phyloP scores from a whole-genome alignment of 768 basidiomycete species.

The Xerocomellus chrysenteron region DNA sequence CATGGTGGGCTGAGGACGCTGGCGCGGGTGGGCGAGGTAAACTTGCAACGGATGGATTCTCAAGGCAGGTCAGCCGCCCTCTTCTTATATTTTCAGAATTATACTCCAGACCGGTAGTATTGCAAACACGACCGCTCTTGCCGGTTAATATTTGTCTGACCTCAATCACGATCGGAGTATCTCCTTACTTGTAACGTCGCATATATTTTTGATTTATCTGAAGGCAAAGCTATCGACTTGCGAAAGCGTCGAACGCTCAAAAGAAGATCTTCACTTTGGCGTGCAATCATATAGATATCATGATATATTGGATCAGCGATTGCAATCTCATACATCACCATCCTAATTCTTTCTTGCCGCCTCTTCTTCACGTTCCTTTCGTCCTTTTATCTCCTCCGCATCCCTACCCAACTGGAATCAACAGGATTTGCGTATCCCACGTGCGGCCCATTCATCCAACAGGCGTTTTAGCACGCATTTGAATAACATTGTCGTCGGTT shows the following conservation, averaged over 20 bases:
- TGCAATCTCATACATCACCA: too few relatives aligned
- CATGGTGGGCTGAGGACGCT: constrained; percentile 4
- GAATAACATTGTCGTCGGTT: too few relatives aligned
- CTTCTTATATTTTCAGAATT: constrained; percentile 13
- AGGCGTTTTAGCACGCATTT: too few relatives aligned
- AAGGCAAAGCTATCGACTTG: neutral
- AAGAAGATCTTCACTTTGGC: neutral
- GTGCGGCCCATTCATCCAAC: too few relatives aligned
- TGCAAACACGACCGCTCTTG: constrained; percentile 1
- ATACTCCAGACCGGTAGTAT: constrained; percentile 10
- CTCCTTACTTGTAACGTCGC: too few relatives aligned
- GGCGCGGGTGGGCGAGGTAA: neutral
- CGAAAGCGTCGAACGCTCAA: neutral
- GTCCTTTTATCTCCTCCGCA: too few relatives aligned
- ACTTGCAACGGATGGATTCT: neutral
- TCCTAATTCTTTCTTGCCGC: neutral
- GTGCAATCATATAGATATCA: neutral
- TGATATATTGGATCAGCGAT: neutral
- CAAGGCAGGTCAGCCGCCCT: neutral
- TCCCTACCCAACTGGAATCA: too few relatives aligned
- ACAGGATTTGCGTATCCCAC: too few relatives aligned
- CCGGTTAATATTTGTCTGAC: too few relatives aligned
- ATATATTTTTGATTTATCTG: neutral
- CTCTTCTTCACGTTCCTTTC: too few relatives aligned
- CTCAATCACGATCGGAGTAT: neutral